Conservation (phyloP, 257 asterid genomes). For the Leonotis leonurus region DNA sequence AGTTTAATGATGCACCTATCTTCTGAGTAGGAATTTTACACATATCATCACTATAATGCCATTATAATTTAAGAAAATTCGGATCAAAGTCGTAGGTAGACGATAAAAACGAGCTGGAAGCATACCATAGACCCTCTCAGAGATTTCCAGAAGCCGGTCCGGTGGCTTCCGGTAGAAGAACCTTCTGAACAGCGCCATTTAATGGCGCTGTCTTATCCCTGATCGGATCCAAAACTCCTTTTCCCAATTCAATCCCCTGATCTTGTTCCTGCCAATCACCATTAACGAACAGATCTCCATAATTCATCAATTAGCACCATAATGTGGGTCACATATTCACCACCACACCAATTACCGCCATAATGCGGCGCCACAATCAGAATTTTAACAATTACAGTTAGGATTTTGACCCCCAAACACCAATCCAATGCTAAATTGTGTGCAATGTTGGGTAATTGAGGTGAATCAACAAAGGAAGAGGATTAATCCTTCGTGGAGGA, state of each 20-base stretch:
- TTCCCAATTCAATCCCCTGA: conserved; percentile 18
- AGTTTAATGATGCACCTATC: conserved; percentile 4
- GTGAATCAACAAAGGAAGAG: not conserved
- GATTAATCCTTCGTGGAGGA: conserved; percentile 5
- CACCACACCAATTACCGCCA: conserved; percentile 14
- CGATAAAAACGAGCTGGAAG: not conserved
- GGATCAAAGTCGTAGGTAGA: conserved; percentile 2
- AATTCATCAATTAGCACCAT: conserved; percentile 23
- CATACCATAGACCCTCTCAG: conserved; percentile 97
- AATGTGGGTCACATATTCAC: conserved; percentile 20
- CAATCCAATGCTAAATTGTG: conserved; percentile 22
- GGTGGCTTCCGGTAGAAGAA: conserved; percentile 99
- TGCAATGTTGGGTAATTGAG: conserved; percentile 7
- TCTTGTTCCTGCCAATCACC: conserved; percentile 5
- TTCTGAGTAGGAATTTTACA: conserved; percentile 3
- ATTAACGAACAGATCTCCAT: conserved; percentile 32
- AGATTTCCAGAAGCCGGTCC: conserved; percentile 99
- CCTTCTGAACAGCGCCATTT: conserved; percentile 99
- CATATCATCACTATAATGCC: conserved; percentile 1
- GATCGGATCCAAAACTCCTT: conserved; percentile 60
- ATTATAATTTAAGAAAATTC: not conserved
- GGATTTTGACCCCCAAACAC: conserved; percentile 23
- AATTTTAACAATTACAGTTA: conserved; percentile 13
- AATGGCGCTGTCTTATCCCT: conserved; percentile 81
- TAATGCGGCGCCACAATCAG: conserved; percentile 22